Evolutionary conservation across 2,329 filamentous ascomycete genomes (phyloP).

Genomic region (Pseudohalonectria lignicola): DNA sequence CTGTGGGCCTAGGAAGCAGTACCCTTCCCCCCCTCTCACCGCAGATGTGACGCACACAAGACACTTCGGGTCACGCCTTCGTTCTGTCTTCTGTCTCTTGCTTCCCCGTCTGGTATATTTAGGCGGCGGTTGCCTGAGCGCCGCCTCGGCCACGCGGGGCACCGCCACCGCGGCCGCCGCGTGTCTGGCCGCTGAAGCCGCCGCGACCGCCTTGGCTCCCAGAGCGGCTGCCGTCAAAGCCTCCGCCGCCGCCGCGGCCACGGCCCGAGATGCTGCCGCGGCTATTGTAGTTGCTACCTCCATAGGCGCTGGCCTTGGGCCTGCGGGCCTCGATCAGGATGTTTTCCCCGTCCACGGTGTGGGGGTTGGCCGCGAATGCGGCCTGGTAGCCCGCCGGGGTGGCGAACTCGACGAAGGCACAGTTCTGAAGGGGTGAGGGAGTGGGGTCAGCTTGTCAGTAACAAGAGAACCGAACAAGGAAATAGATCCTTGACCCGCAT

Average conservation of each 20-base stretch:
- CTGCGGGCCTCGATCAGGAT: slow-evolving; percentile 85
- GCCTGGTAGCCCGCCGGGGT: slow-evolving; percentile 71
- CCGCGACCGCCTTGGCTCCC: slow-evolving; percentile 55
- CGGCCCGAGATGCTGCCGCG: slow-evolving; percentile 49
- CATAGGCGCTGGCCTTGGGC: slow-evolving; percentile 59
- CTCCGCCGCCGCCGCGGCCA: slow-evolving; percentile 61
- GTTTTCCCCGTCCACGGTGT: slow-evolving; percentile 70
- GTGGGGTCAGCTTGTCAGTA: slow-evolving; percentile 15
- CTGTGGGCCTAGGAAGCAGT: no score
- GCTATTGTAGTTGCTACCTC: slow-evolving; percentile 54
- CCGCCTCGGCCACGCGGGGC: slow-evolving; percentile 53
- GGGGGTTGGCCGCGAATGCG: slow-evolving; percentile 75
- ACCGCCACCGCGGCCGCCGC: slow-evolving; percentile 52
- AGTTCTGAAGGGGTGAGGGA: slow-evolving; percentile 66
- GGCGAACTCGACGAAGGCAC: slow-evolving; percentile 91
- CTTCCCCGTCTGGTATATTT: no score
- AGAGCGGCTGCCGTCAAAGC: slow-evolving; percentile 46
- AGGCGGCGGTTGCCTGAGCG: slow-evolving; percentile 40
- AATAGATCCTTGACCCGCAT: no score
- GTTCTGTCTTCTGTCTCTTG: no score
- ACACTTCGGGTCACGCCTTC: neutral
- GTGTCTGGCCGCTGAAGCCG: slow-evolving; percentile 54
- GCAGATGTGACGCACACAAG: neutral
- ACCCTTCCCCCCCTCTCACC: neutral
- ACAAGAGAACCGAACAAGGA: neutral